phyloP scores from a whole-genome alignment of 768 basidiomycete genomes.

The Tricholoma hemisulphureum region DNA sequence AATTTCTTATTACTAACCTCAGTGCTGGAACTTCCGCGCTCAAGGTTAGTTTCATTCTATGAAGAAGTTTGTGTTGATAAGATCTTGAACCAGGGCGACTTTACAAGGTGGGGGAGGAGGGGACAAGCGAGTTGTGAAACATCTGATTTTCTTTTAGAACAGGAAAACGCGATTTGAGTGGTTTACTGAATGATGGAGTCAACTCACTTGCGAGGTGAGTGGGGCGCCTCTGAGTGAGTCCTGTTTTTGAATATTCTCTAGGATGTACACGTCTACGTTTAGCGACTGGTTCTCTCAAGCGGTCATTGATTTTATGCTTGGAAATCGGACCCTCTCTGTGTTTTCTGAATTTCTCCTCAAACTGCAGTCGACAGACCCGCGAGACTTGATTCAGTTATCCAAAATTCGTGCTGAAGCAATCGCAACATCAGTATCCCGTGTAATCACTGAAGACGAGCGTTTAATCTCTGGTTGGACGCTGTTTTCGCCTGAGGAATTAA shows the following conservation, averaged over 20 bases:
- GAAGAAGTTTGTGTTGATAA: background rate
- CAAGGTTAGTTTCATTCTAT: conserved; percentile 54
- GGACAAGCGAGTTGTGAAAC: background rate
- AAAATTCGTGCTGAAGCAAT: conserved; percentile 91
- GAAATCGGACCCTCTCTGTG: conserved; percentile 80
- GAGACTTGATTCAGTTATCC: conserved; percentile 83
- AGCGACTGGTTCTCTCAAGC: conserved; percentile 98
- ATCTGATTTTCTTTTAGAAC: conserved; percentile 51
- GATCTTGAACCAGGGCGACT: conserved; percentile 62
- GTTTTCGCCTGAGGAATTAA: conserved; percentile 77
- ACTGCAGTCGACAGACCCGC: conserved; percentile 87
- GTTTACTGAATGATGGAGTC: conserved; percentile 92
- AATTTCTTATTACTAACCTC: background rate
- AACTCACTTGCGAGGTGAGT: conserved; percentile 82
- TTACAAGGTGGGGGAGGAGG: conserved; percentile 76
- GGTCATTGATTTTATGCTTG: conserved; percentile 89
- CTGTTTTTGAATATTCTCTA: conserved; percentile 22
- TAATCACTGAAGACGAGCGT: conserved; percentile 73
- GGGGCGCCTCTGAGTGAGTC: no score
- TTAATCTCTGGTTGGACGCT: conserved; percentile 89
- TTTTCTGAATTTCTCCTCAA: conserved; percentile 93
- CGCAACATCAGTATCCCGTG: conserved; percentile 78
- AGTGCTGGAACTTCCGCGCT: conserved; percentile 95
- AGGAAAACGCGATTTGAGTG: conserved; percentile 90
- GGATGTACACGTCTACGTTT: conserved; percentile 86